phyloP scores from a whole-genome alignment of 1,284 basidiomycete species.

The Porodaedalea pini region DNA sequence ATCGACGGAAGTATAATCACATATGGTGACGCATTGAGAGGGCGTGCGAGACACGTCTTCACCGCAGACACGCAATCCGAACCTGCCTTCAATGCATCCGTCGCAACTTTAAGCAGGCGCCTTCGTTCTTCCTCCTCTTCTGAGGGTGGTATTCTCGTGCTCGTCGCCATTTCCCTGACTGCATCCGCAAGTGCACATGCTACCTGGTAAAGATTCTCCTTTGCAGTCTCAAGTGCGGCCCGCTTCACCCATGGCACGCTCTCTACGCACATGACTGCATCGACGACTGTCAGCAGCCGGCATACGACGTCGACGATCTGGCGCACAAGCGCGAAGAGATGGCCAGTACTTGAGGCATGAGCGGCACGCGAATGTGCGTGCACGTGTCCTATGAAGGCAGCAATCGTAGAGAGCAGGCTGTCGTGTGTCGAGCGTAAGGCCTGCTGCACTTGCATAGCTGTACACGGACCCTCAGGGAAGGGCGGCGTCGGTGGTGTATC shows the following conservation, averaged over 20 bases:
- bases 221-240: slow-evolving; percentile 61
- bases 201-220: slow-evolving; percentile 81
- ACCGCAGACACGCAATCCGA: slow-evolving; percentile 86
- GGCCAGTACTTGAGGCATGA: slow-evolving; percentile 88
- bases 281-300: slow-evolving; percentile 88
- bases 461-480: slow-evolving; percentile 69
- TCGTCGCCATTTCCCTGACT: slow-evolving; percentile 66
- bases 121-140: slow-evolving; percentile 82
- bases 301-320: slow-evolving; percentile 93
- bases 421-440: slow-evolving; percentile 78
- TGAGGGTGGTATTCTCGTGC: slow-evolving; percentile 42
- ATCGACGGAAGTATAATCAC: slow-evolving; percentile 57
- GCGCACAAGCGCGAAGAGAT: slow-evolving; percentile 89
- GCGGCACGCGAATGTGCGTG: slow-evolving; percentile 87
- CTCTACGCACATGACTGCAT: slow-evolving; percentile 76
- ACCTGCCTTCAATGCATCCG: slow-evolving; percentile 80
- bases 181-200: slow-evolving; percentile 87
- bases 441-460: slow-evolving; percentile 62
- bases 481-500: slow-evolving; percentile 43
- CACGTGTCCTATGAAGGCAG: slow-evolving; percentile 95
- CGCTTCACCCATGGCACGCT: slow-evolving; percentile 55
- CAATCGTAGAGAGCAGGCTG: slow-evolving; percentile 88
- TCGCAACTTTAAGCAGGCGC: slow-evolving; percentile 76
- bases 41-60: slow-evolving; percentile 68
- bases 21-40: slow-evolving; percentile 57